Evolutionary conservation across 2,329 filamentous ascomycete species (phyloP), one percentile per base, ranked within the genome.

Genomic region (Diaporthe ilicicola): DNA sequence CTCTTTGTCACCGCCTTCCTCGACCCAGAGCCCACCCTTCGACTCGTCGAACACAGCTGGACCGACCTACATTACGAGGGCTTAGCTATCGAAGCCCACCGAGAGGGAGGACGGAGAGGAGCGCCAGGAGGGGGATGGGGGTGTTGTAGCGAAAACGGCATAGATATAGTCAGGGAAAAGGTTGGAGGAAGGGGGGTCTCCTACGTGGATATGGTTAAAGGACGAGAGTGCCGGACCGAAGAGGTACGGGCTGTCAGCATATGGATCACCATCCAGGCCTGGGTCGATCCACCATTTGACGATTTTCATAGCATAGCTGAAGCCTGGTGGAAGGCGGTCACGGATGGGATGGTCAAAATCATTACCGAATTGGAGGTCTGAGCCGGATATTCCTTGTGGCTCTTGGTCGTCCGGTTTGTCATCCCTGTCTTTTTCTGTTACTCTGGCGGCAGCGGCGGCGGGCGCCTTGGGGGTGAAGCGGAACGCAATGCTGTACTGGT

Each of bases 261-360:
- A 95, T 0, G 93, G 91, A 79, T 99, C 95, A 12, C 94, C 95
- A 10, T 98, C 94, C 0, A 99, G 83, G 0, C 94, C 94, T 0
- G 95, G 95, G 78, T 99, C 95, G 61, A 98, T 92, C 84, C 91
- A 93, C 92, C 93, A 97, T 76, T 93, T 93, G 34, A 97, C 93
- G 53, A 97, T 91, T 66, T 90, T 91, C 81, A 98, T 90, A 0
- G 94, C 95, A 12, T 93, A 92, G 78, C 90, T 90, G 81, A 97
- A 97, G 0, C 95, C 94, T 0, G 94, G 93, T 0, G 96, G 95
- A 2, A 99, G 85, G 19, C 91, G 89, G 78, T 97, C 92, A 37
- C 94, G 89, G 76, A 99, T 96, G 0, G 96, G 94, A 64, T 93
- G 89, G 78, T 97, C 95, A 79, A 98, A 98, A 84, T 98, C 94